Conservation (phyloP, 192 early-diverging fungal species). For the Chytriomyces sp. region DNA sequence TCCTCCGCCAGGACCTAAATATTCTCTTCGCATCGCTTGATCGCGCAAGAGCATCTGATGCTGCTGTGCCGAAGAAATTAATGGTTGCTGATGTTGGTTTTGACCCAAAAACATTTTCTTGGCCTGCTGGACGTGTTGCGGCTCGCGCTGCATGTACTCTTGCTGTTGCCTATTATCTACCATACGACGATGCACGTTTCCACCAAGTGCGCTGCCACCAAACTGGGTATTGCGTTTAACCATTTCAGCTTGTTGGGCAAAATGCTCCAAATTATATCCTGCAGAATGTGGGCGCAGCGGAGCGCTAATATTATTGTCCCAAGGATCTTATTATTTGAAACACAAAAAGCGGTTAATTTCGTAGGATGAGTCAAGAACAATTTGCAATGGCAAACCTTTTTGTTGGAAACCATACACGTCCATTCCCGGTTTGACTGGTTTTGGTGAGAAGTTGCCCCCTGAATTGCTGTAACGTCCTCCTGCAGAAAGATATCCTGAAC, state of each 20-base stretch:
- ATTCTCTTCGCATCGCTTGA: constrained; percentile 58
- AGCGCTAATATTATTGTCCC: background rate
- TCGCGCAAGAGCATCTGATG: constrained; percentile 44
- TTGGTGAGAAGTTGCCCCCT: constrained; percentile 1
- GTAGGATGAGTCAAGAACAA: no score
- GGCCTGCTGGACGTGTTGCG: constrained; percentile 42
- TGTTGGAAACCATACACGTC: background rate
- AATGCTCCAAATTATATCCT: constrained; percentile 33
- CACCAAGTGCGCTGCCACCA: background rate
- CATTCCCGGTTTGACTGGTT: constrained; percentile 4
- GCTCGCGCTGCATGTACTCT: constrained; percentile 57
- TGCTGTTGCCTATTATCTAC: constrained; percentile 21
- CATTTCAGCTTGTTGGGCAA: constrained; percentile 27
- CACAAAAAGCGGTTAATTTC: no score
- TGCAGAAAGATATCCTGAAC: background rate
- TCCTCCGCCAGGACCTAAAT: constrained; percentile 28
- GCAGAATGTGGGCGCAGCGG: constrained; percentile 33
- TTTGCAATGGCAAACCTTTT: background rate
- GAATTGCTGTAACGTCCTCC: background rate
- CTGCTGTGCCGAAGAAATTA: background rate
- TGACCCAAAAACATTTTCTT: constrained; percentile 45
- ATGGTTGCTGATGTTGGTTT: constrained; percentile 21
- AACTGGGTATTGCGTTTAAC: constrained; percentile 24
- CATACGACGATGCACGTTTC: constrained; percentile 45
- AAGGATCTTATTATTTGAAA: background rate